Evolutionary conservation across 2,329 filamentous ascomycete species (phyloP).

Genomic region (Zymoseptoria crescenta): DNA sequence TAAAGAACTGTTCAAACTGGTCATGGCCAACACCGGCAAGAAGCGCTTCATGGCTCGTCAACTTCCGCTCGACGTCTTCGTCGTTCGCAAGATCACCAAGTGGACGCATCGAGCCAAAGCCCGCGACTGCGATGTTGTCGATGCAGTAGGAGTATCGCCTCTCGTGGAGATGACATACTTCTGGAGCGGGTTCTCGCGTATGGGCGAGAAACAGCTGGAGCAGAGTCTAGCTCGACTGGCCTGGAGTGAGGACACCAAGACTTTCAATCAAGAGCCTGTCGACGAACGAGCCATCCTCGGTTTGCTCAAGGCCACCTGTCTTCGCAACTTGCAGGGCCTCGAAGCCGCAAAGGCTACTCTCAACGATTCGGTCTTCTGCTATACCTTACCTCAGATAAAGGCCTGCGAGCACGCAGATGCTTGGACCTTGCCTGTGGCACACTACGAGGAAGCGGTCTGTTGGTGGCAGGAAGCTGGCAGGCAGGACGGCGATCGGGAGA

Average conservation of each 20-base stretch:
- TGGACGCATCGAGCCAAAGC: constrained; percentile 73
- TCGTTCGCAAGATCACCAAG: constrained; percentile 74
- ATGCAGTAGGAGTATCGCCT: constrained; percentile 74
- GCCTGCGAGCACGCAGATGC: constrained; percentile 50
- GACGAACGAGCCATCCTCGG: constrained; percentile 59
- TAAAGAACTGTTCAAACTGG: constrained; percentile 62
- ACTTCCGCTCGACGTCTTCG: constrained; percentile 81
- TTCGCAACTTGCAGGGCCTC: constrained; percentile 52
- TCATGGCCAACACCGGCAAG: constrained; percentile 67
- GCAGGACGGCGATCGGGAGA: constrained; percentile 34
- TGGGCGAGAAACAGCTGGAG: constrained; percentile 59
- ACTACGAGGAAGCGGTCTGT: constrained; percentile 80
- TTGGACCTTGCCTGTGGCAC: constrained; percentile 63
- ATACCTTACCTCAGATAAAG: constrained; percentile 49
- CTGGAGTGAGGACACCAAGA: constrained; percentile 53
- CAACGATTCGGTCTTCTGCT: constrained; percentile 52
- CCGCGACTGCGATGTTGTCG: constrained; percentile 60
- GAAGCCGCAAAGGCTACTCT: constrained; percentile 58
- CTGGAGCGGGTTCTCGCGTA: constrained; percentile 83
- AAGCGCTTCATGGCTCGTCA: constrained; percentile 86
- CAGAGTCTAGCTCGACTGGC: constrained; percentile 54
- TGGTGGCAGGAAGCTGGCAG: constrained; percentile 60
- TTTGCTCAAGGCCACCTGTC: constrained; percentile 58
- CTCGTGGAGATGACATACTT: constrained; percentile 88
- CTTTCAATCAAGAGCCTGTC: constrained; percentile 44